phyloP scores from a whole-genome alignment of 179 eudicot species.

The Beta corolliflora region DNA sequence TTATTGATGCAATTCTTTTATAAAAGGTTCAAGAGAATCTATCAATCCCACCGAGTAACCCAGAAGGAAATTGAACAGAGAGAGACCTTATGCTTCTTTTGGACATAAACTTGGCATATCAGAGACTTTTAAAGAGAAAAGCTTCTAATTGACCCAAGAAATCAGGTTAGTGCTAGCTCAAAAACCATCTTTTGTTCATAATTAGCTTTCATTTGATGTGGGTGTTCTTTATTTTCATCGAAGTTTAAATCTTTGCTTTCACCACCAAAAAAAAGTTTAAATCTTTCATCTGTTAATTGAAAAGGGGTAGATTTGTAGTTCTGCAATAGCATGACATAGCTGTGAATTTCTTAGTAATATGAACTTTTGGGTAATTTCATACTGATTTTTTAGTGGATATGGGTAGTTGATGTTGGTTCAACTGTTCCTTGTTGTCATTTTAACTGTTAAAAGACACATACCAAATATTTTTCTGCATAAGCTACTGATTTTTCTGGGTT shows the following conservation, averaged over 20 bases:
- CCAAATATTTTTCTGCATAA: background rate
- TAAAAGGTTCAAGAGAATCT: background rate
- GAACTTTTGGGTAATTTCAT: background rate
- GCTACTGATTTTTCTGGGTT: background rate
- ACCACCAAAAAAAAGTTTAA: background rate
- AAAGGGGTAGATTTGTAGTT: background rate
- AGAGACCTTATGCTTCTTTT: conserved; percentile 3
- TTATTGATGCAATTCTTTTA: background rate
- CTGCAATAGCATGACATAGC: background rate
- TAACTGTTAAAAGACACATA: background rate
- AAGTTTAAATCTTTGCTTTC: background rate
- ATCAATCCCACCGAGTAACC: conserved; percentile 8
- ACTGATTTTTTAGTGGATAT: conserved; percentile 1
- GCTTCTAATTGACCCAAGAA: background rate
- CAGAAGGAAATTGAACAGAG: background rate
- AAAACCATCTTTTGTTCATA: background rate
- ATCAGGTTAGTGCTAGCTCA: conserved; percentile 12
- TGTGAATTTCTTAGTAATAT: background rate
- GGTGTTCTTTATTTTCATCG: background rate
- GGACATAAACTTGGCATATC: background rate
- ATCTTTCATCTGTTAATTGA: conserved; percentile 3
- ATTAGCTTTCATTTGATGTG: background rate
- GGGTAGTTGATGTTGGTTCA: background rate
- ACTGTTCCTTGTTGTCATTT: background rate
- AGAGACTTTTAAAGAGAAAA: background rate